Base-by-base conservation (phyloP, 805 yeast genomes). In the Komagataella kurtzmanii region DNA sequence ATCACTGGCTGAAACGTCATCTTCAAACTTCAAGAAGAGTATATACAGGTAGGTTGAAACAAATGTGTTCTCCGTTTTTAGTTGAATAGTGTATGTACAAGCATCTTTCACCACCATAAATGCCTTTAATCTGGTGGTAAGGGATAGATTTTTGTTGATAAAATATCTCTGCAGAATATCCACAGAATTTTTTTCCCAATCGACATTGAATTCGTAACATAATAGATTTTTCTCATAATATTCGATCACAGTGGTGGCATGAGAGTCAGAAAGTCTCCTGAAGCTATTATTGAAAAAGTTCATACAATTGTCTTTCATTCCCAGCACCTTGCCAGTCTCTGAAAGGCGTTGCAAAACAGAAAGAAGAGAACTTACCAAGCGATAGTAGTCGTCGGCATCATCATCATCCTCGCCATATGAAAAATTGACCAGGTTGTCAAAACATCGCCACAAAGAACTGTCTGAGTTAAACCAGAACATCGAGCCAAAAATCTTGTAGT, bases 171-270 rank as follows among this genome's bases (percentile, higher is more conserved):
- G 65, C 43, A 82, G 61, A 2, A 83, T 56, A 30, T 64, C 61
- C 6, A 62, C 61, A 45, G 78, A 65, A 55, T 77, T 76, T 2
- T 64, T 69, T 48, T 65, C 65, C 86, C 89, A 83, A 7, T 70
- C 62, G 0, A 73, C 67, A 30, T 74, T 64, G 5, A 80, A 60
- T 8, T 80, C 76, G 2, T 81, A 71, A 58, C 90, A 83, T 30
- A 73, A 59, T 51, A 74, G 72, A 50, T 77, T 76, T 10, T 69
- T 67, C 3, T 66, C 64, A 59, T 78, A 81, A 56, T 67, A 73
- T 2, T 68, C 63, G 24, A 84, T 60, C 3, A 85, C 72, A 50
- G 68, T 71, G 4, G 63, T 51, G 3, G 58, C 51, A 18, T 62
- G 56, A 7, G 58, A 51, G 1, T 54, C 44, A 7, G 55, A 49